phyloP scores from a whole-genome alignment of 2,329 filamentous ascomycete species.

The Talaromyces sp. region DNA sequence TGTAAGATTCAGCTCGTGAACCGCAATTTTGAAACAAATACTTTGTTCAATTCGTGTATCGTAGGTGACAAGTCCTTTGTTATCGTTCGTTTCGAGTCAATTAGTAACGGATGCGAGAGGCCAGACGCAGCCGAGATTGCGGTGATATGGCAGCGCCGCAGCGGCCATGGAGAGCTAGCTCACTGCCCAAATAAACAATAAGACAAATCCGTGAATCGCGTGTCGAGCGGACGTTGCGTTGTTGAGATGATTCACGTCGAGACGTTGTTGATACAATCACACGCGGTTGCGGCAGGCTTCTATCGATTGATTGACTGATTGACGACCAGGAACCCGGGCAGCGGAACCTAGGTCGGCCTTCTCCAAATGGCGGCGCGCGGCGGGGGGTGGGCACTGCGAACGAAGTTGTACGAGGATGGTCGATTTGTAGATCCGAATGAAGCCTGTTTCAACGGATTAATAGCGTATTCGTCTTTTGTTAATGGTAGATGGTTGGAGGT shows the following conservation, averaged over 20 bases:
- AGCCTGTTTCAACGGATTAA: background rate
- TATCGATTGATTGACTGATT: conserved; percentile 7
- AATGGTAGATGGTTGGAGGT: background rate
- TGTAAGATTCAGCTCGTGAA: background rate
- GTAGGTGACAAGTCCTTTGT: conserved; percentile 7
- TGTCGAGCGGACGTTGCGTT: background rate
- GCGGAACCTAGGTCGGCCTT: conserved; percentile 6
- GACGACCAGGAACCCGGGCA: conserved; percentile 4
- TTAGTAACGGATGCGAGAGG: conserved; percentile 12
- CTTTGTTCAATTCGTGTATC: background rate
- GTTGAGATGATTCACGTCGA: background rate
- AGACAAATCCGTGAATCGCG: background rate
- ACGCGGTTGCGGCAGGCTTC: conserved; percentile 9
- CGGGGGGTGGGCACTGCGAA: background rate
- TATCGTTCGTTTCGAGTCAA: conserved; percentile 1
- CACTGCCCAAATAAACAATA: conserved; percentile 2
- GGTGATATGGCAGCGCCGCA: conserved; percentile 13
- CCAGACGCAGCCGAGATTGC: conserved; percentile 17
- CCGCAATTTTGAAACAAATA: background rate
- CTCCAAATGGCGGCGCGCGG: conserved; percentile 1
- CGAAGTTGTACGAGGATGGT: background rate
- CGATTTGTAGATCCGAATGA: background rate
- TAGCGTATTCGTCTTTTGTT: background rate
- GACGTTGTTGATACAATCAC: background rate
- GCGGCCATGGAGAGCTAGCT: conserved; percentile 19